phyloP scores from a whole-genome alignment of 2,329 filamentous ascomycete genomes.

The Penicillium sp. region DNA sequence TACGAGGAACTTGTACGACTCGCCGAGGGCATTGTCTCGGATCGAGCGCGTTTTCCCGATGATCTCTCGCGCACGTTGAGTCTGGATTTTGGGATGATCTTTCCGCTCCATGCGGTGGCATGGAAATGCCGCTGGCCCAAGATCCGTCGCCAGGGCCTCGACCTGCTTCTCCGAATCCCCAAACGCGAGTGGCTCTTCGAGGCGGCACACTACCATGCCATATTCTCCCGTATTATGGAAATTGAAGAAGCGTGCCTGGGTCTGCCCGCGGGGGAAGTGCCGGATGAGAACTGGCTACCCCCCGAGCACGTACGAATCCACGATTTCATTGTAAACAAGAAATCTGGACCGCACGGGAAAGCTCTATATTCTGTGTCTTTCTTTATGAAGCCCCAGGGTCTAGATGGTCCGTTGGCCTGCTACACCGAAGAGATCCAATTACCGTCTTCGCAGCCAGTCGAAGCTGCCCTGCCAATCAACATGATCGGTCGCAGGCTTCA shows the following conservation, averaged over 20 bases:
- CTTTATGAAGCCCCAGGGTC: conserved; percentile 9
- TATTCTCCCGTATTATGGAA: conserved; percentile 20
- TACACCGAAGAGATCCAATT: conserved; percentile 10
- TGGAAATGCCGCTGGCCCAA: conserved; percentile 26
- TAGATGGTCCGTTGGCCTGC: conserved; percentile 1
- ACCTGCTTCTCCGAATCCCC: conserved; percentile 14
- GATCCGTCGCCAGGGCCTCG: conserved; percentile 18
- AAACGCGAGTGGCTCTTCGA: conserved; percentile 19
- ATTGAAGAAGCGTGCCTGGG: conserved; percentile 13
- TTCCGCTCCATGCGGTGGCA: conserved; percentile 18
- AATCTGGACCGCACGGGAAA: too few species aligned
- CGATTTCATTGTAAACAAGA: conserved; percentile 10
- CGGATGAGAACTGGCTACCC: conserved; percentile 7
- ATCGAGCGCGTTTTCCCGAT: conserved; percentile 9
- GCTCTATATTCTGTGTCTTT: conserved; percentile 11
- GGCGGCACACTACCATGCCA: conserved; percentile 14
- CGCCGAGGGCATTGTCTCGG: conserved; percentile 8
- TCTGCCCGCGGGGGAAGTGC: neutral
- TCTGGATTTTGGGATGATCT: conserved; percentile 19
- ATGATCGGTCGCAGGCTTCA: conserved; percentile 2
- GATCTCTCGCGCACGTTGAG: conserved; percentile 11
- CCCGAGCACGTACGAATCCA: conserved; percentile 19
- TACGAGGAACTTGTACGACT: conserved; percentile 13
- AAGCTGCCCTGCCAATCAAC: conserved; percentile 5
- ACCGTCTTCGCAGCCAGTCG: neutral